A percentile compares a stretch with the other conserved stretches of the same genome.
Conservation (phyloP, 2,329 filamentous ascomycete genomes). For the Claviceps purpurea region DNA sequence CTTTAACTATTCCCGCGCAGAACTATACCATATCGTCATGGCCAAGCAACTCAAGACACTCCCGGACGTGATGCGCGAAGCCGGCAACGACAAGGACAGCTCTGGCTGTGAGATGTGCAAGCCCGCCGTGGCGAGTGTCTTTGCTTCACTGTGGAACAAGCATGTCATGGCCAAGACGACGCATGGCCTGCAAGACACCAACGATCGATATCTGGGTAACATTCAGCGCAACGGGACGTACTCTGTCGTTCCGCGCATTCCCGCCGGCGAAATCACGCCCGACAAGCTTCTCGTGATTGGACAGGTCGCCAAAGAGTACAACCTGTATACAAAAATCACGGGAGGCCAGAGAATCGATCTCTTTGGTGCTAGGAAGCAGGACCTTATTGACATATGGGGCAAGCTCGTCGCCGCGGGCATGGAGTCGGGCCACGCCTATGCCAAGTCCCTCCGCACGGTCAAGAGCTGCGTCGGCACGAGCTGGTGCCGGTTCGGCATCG, state of each 20-base stretch:
- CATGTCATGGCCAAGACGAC: conserved; percentile 61
- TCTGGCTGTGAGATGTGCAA: conserved; percentile 81
- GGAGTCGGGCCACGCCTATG: conserved; percentile 85
- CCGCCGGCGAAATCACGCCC: conserved; percentile 76
- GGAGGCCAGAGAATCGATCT: conserved; percentile 85
- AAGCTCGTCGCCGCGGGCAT: conserved; percentile 70
- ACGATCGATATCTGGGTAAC: conserved; percentile 77
- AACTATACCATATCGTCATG: conserved; percentile 81
- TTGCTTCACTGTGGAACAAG: conserved; percentile 70
- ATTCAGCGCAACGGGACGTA: conserved; percentile 88
- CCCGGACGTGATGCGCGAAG: conserved; percentile 62
- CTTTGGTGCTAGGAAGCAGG: conserved; percentile 83
- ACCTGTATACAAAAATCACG: conserved; percentile 82
- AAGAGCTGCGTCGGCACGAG: conserved; percentile 87
- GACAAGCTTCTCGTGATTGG: conserved; percentile 77
- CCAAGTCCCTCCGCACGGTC: conserved; percentile 76
- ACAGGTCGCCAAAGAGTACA: conserved; percentile 70
- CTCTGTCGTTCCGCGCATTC: conserved; percentile 71
- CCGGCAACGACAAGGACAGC: conserved; percentile 57
- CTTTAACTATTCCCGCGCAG: conserved; percentile 70
- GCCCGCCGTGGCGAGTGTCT: conserved; percentile 66
- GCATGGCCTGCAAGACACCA: conserved; percentile 77
- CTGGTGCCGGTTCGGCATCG: conserved; percentile 82
- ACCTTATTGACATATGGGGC: conserved; percentile 71
- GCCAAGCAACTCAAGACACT: conserved; percentile 66